Evolutionary conservation across 1,284 basidiomycete genomes (phyloP).

Genomic region (Veloporphyrellus conicus): DNA sequence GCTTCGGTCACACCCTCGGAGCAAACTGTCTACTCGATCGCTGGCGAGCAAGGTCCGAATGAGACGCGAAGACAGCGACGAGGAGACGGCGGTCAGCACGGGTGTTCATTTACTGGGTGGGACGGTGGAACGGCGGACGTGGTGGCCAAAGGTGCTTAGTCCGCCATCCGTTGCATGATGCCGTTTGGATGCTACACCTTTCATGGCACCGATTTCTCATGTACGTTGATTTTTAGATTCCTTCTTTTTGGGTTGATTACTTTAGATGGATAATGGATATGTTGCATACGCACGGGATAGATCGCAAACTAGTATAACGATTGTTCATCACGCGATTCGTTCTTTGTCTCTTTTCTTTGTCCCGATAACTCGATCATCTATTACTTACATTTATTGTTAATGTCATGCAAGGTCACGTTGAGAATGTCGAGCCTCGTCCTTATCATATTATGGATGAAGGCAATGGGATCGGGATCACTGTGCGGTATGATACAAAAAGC

Average conservation of each 20-base stretch:
- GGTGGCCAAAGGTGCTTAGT: conserved; percentile 33
- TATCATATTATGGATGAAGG: no score
- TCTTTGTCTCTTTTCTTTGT: background rate
- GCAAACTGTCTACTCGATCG: conserved; percentile 19
- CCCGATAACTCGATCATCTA: background rate
- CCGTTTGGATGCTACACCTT: background rate
- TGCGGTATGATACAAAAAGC: no score
- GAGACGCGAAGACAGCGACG: background rate
- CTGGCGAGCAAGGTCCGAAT: conserved; percentile 10
- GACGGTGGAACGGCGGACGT: conserved; percentile 25
- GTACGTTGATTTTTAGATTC: background rate
- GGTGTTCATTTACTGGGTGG: background rate
- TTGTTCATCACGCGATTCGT: background rate
- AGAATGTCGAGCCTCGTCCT: no score
- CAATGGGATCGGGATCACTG: no score
- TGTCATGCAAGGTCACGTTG: no score
- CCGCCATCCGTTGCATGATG: conserved; percentile 16
- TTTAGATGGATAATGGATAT: background rate
- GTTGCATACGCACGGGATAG: background rate
- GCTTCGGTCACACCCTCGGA: conserved; percentile 24
- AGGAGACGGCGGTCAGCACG: conserved; percentile 2
- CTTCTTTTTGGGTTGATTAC: background rate
- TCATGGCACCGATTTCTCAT: no score
- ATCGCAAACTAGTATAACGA: background rate
- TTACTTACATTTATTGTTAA: conserved; percentile 6